Conservation (phyloP, 2,329 filamentous ascomycete genomes). For the Aaosphaeria pasadenensis region DNA sequence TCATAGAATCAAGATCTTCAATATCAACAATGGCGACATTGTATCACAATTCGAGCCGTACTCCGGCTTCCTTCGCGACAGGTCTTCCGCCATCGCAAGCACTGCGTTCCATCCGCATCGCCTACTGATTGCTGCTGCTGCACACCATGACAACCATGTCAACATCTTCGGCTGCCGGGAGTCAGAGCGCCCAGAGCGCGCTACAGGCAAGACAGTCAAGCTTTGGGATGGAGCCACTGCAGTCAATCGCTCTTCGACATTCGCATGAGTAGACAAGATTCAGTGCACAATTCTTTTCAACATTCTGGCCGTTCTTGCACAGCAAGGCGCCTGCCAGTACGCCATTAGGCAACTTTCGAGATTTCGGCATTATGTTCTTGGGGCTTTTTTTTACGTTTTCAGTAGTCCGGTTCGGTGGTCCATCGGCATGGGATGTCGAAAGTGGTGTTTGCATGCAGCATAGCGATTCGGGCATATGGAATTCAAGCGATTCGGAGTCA, state of each 20-base stretch:
- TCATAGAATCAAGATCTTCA: constrained; percentile 89
- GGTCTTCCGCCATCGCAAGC: constrained; percentile 76
- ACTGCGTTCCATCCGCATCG: constrained; percentile 95
- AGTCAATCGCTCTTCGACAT: constrained; percentile 11
- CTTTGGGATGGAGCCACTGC: constrained; percentile 26
- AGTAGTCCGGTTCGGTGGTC: not conserved
- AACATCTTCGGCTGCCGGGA: constrained; percentile 68
- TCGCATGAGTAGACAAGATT: constrained; percentile 2
- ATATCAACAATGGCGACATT: constrained; percentile 70
- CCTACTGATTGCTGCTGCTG: constrained; percentile 84
- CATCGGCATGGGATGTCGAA: not conserved
- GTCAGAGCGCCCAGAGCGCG: constrained; percentile 14
- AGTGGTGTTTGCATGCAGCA: not conserved
- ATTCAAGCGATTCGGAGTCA: too few relatives aligned
- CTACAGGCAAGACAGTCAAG: constrained; percentile 23
- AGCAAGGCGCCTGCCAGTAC: too few relatives aligned
- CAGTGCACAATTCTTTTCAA: too few relatives aligned
- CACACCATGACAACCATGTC: constrained; percentile 82
- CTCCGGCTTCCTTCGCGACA: constrained; percentile 80
- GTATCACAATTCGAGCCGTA: constrained; percentile 87
- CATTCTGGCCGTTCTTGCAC: not conserved
- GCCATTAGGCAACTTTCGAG: too few relatives aligned
- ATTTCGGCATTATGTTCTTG: too few relatives aligned
- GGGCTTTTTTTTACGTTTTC: not conserved
- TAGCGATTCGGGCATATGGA: not conserved